These are phyloP conservation scores for Proliferodiscus dingleyae DNA, from an alignment of 2,329 filamentous ascomycete genomes.

Conservation along the genomic window DNA sequence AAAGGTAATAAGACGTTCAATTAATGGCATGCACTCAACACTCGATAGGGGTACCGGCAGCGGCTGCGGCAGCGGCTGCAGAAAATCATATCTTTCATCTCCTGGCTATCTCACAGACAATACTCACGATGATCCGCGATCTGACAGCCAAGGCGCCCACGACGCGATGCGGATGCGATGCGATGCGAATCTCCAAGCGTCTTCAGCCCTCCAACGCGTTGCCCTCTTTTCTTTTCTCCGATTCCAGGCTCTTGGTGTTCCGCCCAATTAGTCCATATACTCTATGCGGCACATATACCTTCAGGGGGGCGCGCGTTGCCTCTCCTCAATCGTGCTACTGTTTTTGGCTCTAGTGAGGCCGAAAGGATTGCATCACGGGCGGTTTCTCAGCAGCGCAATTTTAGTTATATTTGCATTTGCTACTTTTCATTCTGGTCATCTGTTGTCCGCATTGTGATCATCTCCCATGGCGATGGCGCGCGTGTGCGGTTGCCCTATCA, in stretches of 20 bases:
- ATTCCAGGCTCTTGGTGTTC: too few species aligned
- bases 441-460: slow-evolving; percentile 8
- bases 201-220: neutral
- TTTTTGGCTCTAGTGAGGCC: neutral
- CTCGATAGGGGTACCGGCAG: neutral
- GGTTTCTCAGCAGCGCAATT: neutral
- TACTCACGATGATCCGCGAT: slow-evolving; percentile 19
- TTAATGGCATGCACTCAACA: neutral
- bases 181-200: neutral
- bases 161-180: neutral
- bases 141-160: slow-evolving; percentile 1
- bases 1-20: neutral
- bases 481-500: slow-evolving; percentile 2
- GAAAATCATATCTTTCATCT: too few species aligned
- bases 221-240: too few species aligned
- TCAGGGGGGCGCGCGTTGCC: too few species aligned
- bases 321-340: neutral
- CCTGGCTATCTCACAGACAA: slow-evolving; percentile 12
- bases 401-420: slow-evolving; percentile 1
- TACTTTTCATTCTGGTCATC: neutral
- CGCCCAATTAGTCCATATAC: too few species aligned
- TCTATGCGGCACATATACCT: too few species aligned
- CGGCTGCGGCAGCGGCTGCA: too few species aligned
- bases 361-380: neutral
- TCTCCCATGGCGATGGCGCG: slow-evolving; percentile 3